phyloP scores from a whole-genome alignment of 2,329 filamentous ascomycete species.

The Geosmithia morbida region DNA sequence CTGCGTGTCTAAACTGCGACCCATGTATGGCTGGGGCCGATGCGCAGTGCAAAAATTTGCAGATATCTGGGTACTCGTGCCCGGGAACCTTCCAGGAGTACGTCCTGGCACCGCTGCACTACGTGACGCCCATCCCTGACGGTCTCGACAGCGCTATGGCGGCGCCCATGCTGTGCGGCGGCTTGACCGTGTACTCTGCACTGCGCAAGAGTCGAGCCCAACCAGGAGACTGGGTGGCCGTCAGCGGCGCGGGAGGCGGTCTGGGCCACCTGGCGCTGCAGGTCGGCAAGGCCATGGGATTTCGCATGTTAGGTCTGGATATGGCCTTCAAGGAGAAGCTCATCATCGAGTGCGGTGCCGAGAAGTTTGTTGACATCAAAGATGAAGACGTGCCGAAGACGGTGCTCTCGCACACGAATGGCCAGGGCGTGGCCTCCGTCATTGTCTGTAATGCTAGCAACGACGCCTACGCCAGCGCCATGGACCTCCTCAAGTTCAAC shows the following conservation, averaged over 20 bases:
- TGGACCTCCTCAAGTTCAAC: slow-evolving; percentile 11
- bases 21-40: slow-evolving; percentile 2
- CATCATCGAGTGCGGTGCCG: slow-evolving; percentile 7
- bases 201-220: slow-evolving; percentile 52
- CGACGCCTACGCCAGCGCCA: slow-evolving; percentile 8
- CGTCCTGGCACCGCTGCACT: slow-evolving; percentile 13
- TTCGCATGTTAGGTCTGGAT: slow-evolving; percentile 14
- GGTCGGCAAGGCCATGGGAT: slow-evolving; percentile 12
- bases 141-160: slow-evolving; percentile 16
- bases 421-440: slow-evolving; percentile 7
- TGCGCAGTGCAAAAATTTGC: slow-evolving; percentile 1
- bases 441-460: slow-evolving; percentile 10
- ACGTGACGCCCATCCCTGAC: slow-evolving; percentile 26
- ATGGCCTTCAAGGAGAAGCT: slow-evolving; percentile 9
- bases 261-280: slow-evolving; percentile 6
- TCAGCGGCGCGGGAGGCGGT: slow-evolving; percentile 40
- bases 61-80: slow-evolving; percentile 11
- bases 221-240: slow-evolving; percentile 56
- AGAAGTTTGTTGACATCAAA: slow-evolving; percentile 33
- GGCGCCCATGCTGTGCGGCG: slow-evolving; percentile 54
- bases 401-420: slow-evolving; percentile 6
- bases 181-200: slow-evolving; percentile 54
- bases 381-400: slow-evolving; percentile 22
- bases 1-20: slow-evolving; percentile 35
- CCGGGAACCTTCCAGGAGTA: slow-evolving; percentile 11